Conservation (phyloP, 345 rosid species). For the Alliaria petiolata region DNA sequence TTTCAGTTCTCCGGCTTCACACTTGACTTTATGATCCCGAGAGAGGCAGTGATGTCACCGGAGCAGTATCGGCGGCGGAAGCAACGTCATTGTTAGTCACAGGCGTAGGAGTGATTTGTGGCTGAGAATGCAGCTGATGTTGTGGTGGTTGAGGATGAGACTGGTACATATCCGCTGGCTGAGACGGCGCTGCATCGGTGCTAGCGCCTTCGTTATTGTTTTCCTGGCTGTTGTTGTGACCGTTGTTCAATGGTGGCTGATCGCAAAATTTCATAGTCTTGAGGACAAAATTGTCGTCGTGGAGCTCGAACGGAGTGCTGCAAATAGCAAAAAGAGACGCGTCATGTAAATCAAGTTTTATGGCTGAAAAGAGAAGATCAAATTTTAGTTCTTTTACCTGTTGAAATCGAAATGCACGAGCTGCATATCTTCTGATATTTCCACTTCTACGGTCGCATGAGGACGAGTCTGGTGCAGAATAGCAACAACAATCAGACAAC, state of each 20-base stretch:
- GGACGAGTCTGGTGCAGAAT: slow-evolving; percentile 43
- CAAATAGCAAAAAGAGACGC: not conserved
- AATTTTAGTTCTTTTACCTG: too few species aligned
- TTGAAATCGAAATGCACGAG: too few species aligned
- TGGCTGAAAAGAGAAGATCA: too few species aligned
- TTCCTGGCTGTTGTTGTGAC: slow-evolving; percentile 29
- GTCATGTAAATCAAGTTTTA: too few species aligned
- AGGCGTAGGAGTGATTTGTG: slow-evolving; percentile 35
- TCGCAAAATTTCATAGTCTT: not conserved
- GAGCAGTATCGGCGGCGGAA: slow-evolving; percentile 17
- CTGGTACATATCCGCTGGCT: slow-evolving; percentile 30
- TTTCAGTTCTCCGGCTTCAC: slow-evolving; percentile 73
- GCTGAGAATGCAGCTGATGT: slow-evolving; percentile 23
- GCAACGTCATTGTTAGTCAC: slow-evolving; percentile 17
- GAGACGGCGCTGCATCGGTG: slow-evolving; percentile 40
- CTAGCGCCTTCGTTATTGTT: slow-evolving; percentile 54
- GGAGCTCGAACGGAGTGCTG: too few species aligned
- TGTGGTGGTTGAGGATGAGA: slow-evolving; percentile 20
- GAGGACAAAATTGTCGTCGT: too few species aligned
- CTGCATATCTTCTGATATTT: too few species aligned
- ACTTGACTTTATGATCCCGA: slow-evolving; percentile 64
- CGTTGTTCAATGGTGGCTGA: slow-evolving; percentile 38
- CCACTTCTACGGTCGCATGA: too few species aligned
- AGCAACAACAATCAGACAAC: not conserved
- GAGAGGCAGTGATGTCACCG: slow-evolving; percentile 48